Evolutionary conservation across 352 stramenopile genomes (phyloP).

Genomic region (Globisporangium okanoganense): DNA sequence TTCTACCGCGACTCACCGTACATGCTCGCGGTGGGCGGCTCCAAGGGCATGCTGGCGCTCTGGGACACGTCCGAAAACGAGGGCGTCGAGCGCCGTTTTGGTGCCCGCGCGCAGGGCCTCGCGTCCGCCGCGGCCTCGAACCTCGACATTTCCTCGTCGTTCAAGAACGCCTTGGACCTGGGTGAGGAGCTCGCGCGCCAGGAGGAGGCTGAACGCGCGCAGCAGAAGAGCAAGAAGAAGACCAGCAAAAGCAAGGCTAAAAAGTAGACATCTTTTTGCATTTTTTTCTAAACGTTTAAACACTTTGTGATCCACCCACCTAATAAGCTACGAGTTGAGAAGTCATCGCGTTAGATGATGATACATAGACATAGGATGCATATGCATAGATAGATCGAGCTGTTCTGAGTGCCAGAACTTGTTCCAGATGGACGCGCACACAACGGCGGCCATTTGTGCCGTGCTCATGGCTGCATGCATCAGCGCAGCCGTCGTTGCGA

Average conservation of each 20-base stretch:
- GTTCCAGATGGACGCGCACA: too few species aligned
- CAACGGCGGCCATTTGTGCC: too few species aligned
- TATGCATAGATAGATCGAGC: not conserved
- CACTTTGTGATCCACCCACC: not conserved
- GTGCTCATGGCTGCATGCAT: too few species aligned
- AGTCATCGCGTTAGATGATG: not conserved
- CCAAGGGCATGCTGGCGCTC: slow-evolving; percentile 82
- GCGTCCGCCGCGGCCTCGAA: slow-evolving; percentile 17
- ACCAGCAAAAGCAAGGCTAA: slow-evolving; percentile 37
- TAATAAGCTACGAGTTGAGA: slow-evolving; percentile 12
- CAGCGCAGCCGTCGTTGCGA: too few species aligned
- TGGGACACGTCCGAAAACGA: slow-evolving; percentile 90
- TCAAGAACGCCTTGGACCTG: slow-evolving; percentile 68
- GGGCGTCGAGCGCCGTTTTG: slow-evolving; percentile 76
- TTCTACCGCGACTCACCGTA: slow-evolving; percentile 90
- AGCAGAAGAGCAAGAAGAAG: slow-evolving; percentile 52
- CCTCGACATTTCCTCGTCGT: slow-evolving; percentile 61
- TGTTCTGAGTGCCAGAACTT: not conserved
- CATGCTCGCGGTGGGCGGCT: slow-evolving; percentile 88
- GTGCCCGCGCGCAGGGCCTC: slow-evolving; percentile 56
- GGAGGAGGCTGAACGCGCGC: slow-evolving; percentile 56
- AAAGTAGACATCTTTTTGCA: slow-evolving; percentile 18
- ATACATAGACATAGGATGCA: not conserved
- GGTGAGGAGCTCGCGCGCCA: slow-evolving; percentile 72
- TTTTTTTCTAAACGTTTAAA: not conserved